A percentile compares a stretch with the other conserved stretches of the same genome.
Conservation (phyloP, 768 basidiomycete species). For the Lentinula raphanica region DNA sequence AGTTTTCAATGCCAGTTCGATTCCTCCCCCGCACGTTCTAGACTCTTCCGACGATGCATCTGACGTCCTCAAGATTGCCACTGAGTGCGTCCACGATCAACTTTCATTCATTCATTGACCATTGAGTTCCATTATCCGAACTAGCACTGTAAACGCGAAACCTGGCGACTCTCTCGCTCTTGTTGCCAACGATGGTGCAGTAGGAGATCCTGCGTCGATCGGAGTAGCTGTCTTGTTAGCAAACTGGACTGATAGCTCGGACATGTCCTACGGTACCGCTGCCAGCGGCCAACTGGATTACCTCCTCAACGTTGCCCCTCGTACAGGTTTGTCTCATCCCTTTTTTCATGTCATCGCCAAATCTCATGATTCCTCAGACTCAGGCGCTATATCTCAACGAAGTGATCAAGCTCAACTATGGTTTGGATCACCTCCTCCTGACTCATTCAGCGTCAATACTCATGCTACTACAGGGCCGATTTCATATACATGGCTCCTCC, state of each 20-base stretch:
- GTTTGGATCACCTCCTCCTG: constrained; percentile 18
- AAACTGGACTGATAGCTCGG: constrained; percentile 39
- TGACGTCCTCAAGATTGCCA: constrained; percentile 38
- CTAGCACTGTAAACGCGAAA: constrained; percentile 35
- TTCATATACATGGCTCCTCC: constrained; percentile 32
- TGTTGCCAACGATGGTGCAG: constrained; percentile 39
- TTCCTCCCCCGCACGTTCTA: constrained; percentile 34
- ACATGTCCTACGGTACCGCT: constrained; percentile 18
- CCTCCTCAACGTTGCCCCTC: constrained; percentile 37
- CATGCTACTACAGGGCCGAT: constrained; percentile 5
- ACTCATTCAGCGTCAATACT: background rate
- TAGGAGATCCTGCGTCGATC: constrained; percentile 72
- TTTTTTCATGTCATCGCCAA: background rate
- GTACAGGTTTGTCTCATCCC: constrained; percentile 29
- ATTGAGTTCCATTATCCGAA: no score
- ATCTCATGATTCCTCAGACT: background rate
- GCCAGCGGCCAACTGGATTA: constrained; percentile 44
- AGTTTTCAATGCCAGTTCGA: constrained; percentile 38
- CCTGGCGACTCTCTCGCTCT: constrained; percentile 34
- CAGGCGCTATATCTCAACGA: constrained; percentile 50
- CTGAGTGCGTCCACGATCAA: constrained; percentile 23
- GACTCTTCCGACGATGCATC: constrained; percentile 24
- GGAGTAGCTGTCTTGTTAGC: constrained; percentile 64
- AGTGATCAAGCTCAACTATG: constrained; percentile 46
- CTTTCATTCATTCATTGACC: background rate